phyloP scores from a whole-genome alignment of 371 early-diverging fungal species.

The Lichtheimia ornata region DNA sequence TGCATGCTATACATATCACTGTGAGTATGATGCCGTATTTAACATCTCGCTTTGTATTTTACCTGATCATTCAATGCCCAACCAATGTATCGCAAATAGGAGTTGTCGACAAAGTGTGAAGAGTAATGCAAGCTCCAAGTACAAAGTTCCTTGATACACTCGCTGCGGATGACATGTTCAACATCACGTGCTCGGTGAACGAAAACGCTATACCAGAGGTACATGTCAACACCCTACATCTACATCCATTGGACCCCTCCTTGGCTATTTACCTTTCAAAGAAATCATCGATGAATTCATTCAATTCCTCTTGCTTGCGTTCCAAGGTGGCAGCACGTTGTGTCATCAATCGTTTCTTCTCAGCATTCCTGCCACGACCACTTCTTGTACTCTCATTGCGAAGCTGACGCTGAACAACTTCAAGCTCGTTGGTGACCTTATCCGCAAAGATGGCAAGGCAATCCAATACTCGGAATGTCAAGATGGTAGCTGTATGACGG shows the following conservation, averaged over 20 bases:
- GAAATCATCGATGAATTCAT: conserved; percentile 56
- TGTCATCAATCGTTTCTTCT: conserved; percentile 18
- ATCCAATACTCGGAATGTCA: conserved; percentile 59
- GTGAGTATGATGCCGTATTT: no score
- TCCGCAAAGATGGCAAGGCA: conserved; percentile 67
- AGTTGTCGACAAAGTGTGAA: conserved; percentile 68
- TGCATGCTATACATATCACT: conserved; percentile 30
- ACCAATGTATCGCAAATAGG: conserved; percentile 81
- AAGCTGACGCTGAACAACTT: conserved; percentile 68
- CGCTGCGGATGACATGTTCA: conserved; percentile 80
- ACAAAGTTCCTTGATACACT: conserved; percentile 80
- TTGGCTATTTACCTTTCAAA: conserved; percentile 56
- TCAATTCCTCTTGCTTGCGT: conserved; percentile 32
- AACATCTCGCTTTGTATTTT: neutral
- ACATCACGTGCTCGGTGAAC: conserved; percentile 89
- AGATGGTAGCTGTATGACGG: conserved; percentile 83
- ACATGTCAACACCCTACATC: neutral
- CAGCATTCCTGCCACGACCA: conserved; percentile 14
- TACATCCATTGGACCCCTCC: neutral
- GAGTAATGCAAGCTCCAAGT: conserved; percentile 76
- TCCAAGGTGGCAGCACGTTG: conserved; percentile 18
- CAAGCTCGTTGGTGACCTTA: conserved; percentile 54
- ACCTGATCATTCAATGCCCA: conserved; percentile 87
- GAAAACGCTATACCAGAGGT: conserved; percentile 64
- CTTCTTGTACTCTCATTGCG: conserved; percentile 29